These are phyloP conservation scores for Candida germanica DNA, from an alignment of 805 yeast species.

Conservation along the genomic window DNA sequence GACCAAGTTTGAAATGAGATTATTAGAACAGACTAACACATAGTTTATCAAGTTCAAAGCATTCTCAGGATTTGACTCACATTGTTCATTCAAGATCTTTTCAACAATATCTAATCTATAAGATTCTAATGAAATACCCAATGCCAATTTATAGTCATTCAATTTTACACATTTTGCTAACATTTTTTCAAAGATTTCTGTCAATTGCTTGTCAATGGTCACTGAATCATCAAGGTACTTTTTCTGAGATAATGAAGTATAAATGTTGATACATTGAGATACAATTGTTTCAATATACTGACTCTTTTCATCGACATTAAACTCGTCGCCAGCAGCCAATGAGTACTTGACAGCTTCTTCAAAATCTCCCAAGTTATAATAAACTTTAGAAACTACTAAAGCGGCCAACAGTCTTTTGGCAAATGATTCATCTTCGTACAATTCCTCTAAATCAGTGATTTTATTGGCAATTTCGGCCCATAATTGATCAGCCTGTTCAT, in stretches of 20 bases:
- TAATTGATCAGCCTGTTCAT: constrained; percentile 78
- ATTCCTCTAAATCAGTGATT: constrained; percentile 82
- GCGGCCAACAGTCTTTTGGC: constrained; percentile 83
- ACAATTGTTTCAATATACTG: constrained; percentile 93
- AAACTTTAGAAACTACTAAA: constrained; percentile 82
- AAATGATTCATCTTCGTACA: constrained; percentile 81
- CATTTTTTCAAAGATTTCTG: constrained; percentile 80
- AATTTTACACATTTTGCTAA: constrained; percentile 69
- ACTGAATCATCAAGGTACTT: constrained; percentile 22
- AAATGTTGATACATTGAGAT: constrained; percentile 85
- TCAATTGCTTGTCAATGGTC: constrained; percentile 58
- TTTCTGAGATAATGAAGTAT: constrained; percentile 62
- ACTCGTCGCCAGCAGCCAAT: constrained; percentile 75
- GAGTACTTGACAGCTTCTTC: constrained; percentile 88
- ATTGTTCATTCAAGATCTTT: constrained; percentile 45
- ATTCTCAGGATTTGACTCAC: constrained; percentile 45
- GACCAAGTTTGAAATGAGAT: constrained; percentile 59
- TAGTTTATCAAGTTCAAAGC: constrained; percentile 63
- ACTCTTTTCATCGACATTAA: constrained; percentile 70
- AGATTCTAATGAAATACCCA: constrained; percentile 89
- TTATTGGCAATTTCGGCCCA: constrained; percentile 98
- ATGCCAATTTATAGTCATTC: constrained; percentile 73
- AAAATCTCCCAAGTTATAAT: constrained; percentile 90
- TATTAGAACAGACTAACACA: constrained; percentile 68
- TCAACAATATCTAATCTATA: constrained; percentile 80